phyloP scores from a whole-genome alignment of 345 rosid species.

The Carallia pectinifolia region DNA sequence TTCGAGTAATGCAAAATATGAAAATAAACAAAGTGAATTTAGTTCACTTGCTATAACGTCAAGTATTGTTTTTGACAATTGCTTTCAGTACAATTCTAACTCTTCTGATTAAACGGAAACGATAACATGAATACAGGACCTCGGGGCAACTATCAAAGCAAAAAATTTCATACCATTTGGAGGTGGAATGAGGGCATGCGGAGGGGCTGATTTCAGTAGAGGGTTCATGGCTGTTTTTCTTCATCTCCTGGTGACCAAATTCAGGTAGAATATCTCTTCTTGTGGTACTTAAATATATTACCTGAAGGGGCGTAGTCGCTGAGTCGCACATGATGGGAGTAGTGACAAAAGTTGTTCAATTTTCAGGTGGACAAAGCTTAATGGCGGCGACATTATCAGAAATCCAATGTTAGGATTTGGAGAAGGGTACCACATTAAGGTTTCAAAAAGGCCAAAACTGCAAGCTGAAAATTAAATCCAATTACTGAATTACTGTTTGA shows the following conservation, averaged over 20 bases:
- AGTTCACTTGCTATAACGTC: too few species aligned
- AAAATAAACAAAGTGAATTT: too few species aligned
- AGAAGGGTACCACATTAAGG: slow-evolving; percentile 17
- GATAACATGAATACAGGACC: not conserved
- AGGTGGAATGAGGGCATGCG: slow-evolving; percentile 27
- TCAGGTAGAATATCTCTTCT: not conserved
- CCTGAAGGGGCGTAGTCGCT: too few species aligned
- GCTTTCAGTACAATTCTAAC: too few species aligned
- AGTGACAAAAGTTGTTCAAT: too few species aligned
- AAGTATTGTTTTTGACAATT: too few species aligned
- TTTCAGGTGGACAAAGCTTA: slow-evolving; percentile 15
- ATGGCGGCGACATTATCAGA: slow-evolving; percentile 17
- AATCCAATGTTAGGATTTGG: slow-evolving; percentile 21
- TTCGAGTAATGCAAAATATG: too few species aligned
- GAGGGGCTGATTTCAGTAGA: slow-evolving; percentile 28
- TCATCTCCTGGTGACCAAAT: slow-evolving; percentile 19
- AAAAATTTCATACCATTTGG: slow-evolving; percentile 24
- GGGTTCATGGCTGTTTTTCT: slow-evolving; percentile 24
- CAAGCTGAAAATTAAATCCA: too few species aligned
- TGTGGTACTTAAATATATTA: too few species aligned
- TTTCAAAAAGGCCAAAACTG: not conserved
- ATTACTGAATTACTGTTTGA: too few species aligned
- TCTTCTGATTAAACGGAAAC: too few species aligned
- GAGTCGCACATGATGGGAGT: too few species aligned
- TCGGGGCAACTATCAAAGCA: slow-evolving; percentile 11